These are phyloP conservation scores for Chlamydomonas eustigma DNA, from an alignment of 139 green algal species.

Conservation along the genomic window DNA sequence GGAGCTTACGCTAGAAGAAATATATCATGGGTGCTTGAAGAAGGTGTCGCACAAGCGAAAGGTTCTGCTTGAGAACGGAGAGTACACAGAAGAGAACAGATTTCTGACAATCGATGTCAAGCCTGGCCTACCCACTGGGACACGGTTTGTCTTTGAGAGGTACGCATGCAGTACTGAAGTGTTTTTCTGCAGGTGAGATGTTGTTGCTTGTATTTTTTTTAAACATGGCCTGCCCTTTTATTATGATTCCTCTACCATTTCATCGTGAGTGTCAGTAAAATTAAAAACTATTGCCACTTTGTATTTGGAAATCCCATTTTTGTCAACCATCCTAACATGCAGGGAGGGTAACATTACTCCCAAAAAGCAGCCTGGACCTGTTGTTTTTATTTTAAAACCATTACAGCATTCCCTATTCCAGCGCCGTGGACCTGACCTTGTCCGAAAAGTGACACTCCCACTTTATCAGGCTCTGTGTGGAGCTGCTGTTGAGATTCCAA, in stretches of 20 bases:
- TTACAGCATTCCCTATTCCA: constrained; percentile 55
- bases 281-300: too few relatives aligned
- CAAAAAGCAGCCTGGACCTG: constrained; percentile 49
- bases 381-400: constrained; percentile 62
- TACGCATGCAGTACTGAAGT: constrained; percentile 15
- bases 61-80: constrained; percentile 35
- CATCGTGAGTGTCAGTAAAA: too few relatives aligned
- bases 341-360: constrained; percentile 66
- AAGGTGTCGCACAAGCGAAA: constrained; percentile 59
- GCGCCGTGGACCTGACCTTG: constrained; percentile 53
- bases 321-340: constrained; percentile 16
- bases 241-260: too few relatives aligned
- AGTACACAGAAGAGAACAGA: constrained; percentile 43
- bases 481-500: constrained; percentile 49
- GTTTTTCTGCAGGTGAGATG: too few relatives aligned
- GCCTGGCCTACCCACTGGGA: constrained; percentile 61
- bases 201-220: too few relatives aligned
- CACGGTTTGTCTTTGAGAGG: constrained; percentile 71
- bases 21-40: constrained; percentile 69
- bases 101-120: constrained; percentile 58
- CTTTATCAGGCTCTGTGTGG: constrained; percentile 64
- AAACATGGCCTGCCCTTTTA: too few relatives aligned
- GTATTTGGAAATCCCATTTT: too few relatives aligned
- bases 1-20: constrained; percentile 64
- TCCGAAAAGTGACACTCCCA: constrained; percentile 61